A percentile compares a stretch with the other conserved stretches of the same genome.
These are phyloP conservation scores for Coniosporium apollinis DNA, from an alignment of 495 filamentous ascomycete species.

Conservation along the genomic window DNA sequence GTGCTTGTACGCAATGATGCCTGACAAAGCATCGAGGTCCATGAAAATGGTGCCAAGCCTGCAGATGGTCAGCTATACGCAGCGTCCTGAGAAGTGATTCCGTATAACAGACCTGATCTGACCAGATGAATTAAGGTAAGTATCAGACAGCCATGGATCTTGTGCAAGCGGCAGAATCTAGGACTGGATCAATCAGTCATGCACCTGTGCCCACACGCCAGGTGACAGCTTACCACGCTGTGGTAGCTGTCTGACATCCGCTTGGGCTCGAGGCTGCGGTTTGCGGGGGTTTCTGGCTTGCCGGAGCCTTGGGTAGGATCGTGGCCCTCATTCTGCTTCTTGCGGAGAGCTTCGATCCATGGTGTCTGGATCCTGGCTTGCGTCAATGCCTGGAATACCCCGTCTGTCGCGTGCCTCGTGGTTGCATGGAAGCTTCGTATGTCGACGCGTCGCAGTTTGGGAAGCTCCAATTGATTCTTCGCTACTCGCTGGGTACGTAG, in stretches of 20 bases:
- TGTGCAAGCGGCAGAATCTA: slow-evolving; percentile 48
- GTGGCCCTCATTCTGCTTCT: slow-evolving; percentile 29
- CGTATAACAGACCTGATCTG: slow-evolving; percentile 35
- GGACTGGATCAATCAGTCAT: slow-evolving; percentile 10
- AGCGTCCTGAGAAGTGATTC: not conserved
- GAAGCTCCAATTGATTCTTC: no score
- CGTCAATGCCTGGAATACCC: slow-evolving; percentile 34
- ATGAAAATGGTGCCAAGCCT: slow-evolving; percentile 58
- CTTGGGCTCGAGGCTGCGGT: slow-evolving; percentile 40
- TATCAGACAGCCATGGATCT: slow-evolving; percentile 55
- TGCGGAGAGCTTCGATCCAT: slow-evolving; percentile 50
- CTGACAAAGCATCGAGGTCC: slow-evolving; percentile 70
- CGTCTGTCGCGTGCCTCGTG: slow-evolving; percentile 23
- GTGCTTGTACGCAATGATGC: slow-evolving; percentile 67
- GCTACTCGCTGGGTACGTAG: no score
- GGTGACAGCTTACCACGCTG: slow-evolving; percentile 32
- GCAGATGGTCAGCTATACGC: not conserved
- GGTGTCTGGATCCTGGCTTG: slow-evolving; percentile 44
- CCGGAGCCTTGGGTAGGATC: slow-evolving; percentile 13
- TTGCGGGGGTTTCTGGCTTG: slow-evolving; percentile 17
- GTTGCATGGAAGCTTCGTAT: slow-evolving; percentile 15
- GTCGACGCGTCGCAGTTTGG: no score
- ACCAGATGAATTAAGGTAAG: slow-evolving; percentile 49
- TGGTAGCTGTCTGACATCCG: slow-evolving; percentile 50
- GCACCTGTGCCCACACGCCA: not conserved